These are phyloP conservation scores for Thinopyrum elongatum DNA, from an alignment of 176 grass and related monocot species.

Conservation along the genomic window DNA sequence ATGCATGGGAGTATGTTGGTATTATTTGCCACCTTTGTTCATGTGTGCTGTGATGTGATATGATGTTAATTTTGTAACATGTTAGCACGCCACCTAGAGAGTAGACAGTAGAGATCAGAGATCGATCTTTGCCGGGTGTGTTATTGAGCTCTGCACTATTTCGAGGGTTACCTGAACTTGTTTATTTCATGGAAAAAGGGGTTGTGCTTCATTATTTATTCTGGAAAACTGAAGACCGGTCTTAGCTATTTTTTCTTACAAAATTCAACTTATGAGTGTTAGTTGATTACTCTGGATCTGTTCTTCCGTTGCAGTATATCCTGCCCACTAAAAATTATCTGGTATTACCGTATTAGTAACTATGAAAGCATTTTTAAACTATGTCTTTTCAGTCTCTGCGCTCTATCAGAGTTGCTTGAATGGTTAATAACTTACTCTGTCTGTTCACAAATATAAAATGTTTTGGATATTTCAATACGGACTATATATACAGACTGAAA, in stretches of 20 bases:
- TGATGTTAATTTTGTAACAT: background rate
- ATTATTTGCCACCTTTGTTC: conserved; percentile 16
- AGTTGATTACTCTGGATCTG: background rate
- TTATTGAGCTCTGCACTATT: background rate
- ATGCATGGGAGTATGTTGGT: background rate
- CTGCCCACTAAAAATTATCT: background rate
- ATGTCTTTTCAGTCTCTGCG: background rate
- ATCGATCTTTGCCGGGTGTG: background rate
- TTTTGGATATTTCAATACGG: no score
- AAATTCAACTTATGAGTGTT: background rate
- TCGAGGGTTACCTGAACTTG: background rate
- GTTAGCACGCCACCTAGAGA: background rate
- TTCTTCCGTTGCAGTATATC: background rate
- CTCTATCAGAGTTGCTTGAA: background rate
- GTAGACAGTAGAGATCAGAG: background rate
- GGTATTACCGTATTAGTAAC: background rate
- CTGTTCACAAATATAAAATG: no score
- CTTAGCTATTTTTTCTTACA: background rate
- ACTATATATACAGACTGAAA: no score
- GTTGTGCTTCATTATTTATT: background rate
- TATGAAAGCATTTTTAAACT: conserved; percentile 9
- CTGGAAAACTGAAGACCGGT: background rate
- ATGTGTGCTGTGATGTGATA: background rate
- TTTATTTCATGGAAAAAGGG: background rate
- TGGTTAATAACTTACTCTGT: background rate